Evolutionary conservation across 169 alveolate species (phyloP).

Genomic region (Plasmodium sp.): DNA sequence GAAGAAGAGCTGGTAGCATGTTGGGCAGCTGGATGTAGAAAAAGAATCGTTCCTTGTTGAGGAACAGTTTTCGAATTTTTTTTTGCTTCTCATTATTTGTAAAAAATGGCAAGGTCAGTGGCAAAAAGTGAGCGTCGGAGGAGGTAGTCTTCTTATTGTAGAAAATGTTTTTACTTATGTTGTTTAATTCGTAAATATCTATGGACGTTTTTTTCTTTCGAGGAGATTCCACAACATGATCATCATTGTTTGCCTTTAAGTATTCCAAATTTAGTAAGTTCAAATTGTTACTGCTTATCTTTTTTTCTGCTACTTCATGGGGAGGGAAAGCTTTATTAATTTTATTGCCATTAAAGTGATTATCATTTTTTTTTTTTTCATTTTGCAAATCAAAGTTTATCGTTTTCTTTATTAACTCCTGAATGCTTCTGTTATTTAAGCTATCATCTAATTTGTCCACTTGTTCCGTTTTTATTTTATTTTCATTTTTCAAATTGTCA

Average conservation of each 20-base stretch:
- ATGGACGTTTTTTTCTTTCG: slow-evolving; percentile 49
- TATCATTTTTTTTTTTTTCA: slow-evolving; percentile 19
- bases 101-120: slow-evolving; percentile 67
- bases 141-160: slow-evolving; percentile 57
- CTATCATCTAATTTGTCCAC: slow-evolving; percentile 22
- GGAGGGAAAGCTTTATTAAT: slow-evolving; percentile 20
- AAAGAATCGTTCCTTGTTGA: slow-evolving; percentile 32
- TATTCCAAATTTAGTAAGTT: slow-evolving; percentile 13
- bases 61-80: slow-evolving; percentile 26
- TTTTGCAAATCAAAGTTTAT: slow-evolving; percentile 33
- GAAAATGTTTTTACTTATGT: slow-evolving; percentile 72
- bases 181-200: slow-evolving; percentile 60
- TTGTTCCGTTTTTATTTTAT: slow-evolving; percentile 36
- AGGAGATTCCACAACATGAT: neutral
- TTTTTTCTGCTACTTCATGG: slow-evolving; percentile 1
- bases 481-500: slow-evolving; percentile 48
- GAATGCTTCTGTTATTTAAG: slow-evolving; percentile 28
- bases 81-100: slow-evolving; percentile 49
- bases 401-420: slow-evolving; percentile 59
- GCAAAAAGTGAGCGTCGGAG: slow-evolving; percentile 56
- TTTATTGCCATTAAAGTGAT: slow-evolving; percentile 12
- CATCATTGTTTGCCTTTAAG: slow-evolving; percentile 6
- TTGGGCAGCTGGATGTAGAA: slow-evolving; percentile 65
- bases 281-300: slow-evolving; percentile 7
- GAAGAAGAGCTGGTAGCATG: slow-evolving; percentile 66